Evolutionary conservation across 495 filamentous ascomycete genomes (phyloP).

Genomic region (Aspergillus steynii): DNA sequence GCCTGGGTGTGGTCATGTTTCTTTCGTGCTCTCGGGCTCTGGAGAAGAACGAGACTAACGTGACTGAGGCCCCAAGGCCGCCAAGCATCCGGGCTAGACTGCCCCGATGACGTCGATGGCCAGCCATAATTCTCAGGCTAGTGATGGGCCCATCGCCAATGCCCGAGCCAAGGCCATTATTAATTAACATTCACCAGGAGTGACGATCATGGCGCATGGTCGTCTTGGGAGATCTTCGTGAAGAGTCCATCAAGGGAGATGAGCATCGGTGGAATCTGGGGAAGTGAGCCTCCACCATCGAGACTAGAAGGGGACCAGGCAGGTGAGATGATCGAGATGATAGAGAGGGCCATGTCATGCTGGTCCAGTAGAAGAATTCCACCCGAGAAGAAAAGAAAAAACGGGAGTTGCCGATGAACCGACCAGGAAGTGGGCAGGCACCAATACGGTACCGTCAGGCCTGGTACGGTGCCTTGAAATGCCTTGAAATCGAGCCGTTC

Average conservation of each 20-base stretch:
- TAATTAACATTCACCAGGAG: background rate
- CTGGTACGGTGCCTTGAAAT: background rate
- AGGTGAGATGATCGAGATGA: background rate
- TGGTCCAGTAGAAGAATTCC: background rate
- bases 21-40: too few species aligned
- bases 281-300: background rate
- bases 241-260: background rate
- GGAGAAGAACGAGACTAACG: too few species aligned
- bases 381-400: constrained; percentile 1
- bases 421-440: background rate
- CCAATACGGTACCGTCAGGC: background rate
- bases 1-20: too few species aligned
- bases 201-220: background rate
- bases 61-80: background rate
- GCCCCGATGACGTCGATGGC: background rate
- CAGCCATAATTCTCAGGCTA: too few species aligned
- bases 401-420: constrained; percentile 8
- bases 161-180: too few species aligned
- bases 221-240: too few species aligned
- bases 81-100: too few species aligned
- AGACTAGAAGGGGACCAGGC: background rate
- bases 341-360: background rate
- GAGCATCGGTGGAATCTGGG: background rate
- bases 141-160: too few species aligned
- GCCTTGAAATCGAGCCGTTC: too few species aligned